Evolutionary conservation across 257 asterid genomes (phyloP), one percentile per base, ranked within the genome.

Genomic region (Jasminum sambac): DNA sequence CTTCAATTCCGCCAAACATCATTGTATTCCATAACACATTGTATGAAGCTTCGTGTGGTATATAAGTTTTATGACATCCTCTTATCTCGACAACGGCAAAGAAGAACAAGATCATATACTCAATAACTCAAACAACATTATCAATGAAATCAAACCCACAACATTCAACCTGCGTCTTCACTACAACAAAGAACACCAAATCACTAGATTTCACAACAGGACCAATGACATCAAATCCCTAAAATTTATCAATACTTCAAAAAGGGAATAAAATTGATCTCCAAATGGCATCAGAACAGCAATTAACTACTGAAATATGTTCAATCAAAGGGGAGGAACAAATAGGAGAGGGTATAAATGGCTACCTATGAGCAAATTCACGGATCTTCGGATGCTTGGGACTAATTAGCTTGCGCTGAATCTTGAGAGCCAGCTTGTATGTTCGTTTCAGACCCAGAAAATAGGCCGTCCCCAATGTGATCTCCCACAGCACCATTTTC

Each of bases 401-500:
- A 80, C 72, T 76, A 66, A 92, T 84, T 44, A 92, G 80, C 86
- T 75, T 84, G 68, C 98, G 85, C 81, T 92, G 96, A 82, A 87
- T 82, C 84, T 58, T 88, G 70, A 92, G 84, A 63, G 89, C 92
- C 72, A 90, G 88, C 42, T 60, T 82, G 81, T 88, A 92, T 14
- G 96, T 92, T 77, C 96, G 84, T 73, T 74, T 85, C 52, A 92
- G 81, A 70, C 98, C 98, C 80, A 92, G 70, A 77, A 92, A 92
- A 78, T 92, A 92, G 63, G 98, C 98, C 38, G 98, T 88, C 7
- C 77, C 96, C 78, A 92, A 77, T 73, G 98, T 85, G 77, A 92
- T 81, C 84, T 92, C 98, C 98, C 98, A 92, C 26, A 92, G 75
- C 80, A 92, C 98, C 98, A 92, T 92, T 72, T 62, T 55, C 25